phyloP scores from a whole-genome alignment of 1,139 yeast genomes.

The Hemisphaericaspora xylanilytica region DNA sequence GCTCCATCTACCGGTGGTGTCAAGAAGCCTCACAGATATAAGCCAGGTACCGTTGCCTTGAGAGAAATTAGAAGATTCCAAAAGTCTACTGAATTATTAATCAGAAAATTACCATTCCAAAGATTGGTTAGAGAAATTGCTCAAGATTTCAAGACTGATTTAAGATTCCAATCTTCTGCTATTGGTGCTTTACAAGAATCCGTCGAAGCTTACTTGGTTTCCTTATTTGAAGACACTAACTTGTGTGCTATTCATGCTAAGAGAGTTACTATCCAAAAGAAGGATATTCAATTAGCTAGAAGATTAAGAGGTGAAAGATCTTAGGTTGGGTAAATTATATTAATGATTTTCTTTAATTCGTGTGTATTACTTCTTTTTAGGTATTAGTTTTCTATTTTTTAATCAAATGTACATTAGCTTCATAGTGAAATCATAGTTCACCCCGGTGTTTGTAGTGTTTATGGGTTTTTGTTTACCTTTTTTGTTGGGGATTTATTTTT shows the following conservation, averaged over 20 bases:
- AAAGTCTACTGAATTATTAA: slow-evolving; percentile 93
- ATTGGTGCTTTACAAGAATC: slow-evolving; percentile 99
- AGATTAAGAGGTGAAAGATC: slow-evolving; percentile 98
- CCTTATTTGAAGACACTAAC: slow-evolving; percentile 94
- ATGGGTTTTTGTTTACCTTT: too few species aligned
- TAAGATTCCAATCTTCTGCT: slow-evolving; percentile 98
- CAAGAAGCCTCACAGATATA: slow-evolving; percentile 99
- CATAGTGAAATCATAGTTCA: too few species aligned
- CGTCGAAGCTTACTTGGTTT: slow-evolving; percentile 93
- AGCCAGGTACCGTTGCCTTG: slow-evolving; percentile 99
- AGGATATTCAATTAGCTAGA: slow-evolving; percentile 98
- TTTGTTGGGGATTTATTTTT: too few species aligned
- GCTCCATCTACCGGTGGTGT: slow-evolving; percentile 99
- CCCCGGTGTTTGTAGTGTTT: too few species aligned
- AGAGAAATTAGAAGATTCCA: slow-evolving; percentile 99
- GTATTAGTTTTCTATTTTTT: slow-evolving; percentile 4
- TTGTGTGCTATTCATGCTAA: slow-evolving; percentile 99
- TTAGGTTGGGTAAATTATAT: slow-evolving; percentile 23
- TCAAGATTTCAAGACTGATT: slow-evolving; percentile 96
- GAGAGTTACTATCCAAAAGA: slow-evolving; percentile 99
- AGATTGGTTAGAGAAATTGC: slow-evolving; percentile 98
- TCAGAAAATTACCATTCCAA: slow-evolving; percentile 98
- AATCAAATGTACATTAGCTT: slow-evolving; percentile 6
- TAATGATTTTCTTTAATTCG: slow-evolving; percentile 5
- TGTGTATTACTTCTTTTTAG: slow-evolving; percentile 4